Conservation (phyloP, 495 filamentous ascomycete species). For the Aspergillus olivimuriae region DNA sequence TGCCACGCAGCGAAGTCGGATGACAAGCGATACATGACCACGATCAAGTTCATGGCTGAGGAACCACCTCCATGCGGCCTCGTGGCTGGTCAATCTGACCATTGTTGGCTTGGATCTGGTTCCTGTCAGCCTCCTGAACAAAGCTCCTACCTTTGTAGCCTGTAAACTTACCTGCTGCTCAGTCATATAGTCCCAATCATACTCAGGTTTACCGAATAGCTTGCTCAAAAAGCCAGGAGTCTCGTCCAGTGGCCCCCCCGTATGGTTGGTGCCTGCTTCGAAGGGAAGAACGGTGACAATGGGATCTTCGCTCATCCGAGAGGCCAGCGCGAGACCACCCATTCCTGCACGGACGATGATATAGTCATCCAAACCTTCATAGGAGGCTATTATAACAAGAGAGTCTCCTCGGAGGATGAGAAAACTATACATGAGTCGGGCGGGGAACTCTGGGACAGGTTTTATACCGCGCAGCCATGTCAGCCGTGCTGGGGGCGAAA, state of each 20-base stretch:
- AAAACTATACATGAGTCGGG: too few relatives aligned
- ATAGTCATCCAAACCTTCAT: constrained; percentile 22
- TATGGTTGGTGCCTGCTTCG: constrained; percentile 45
- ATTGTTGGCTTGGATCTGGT: constrained; percentile 15
- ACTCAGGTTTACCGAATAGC: constrained; percentile 39
- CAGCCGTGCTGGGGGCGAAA: too few relatives aligned
- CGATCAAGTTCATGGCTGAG: constrained; percentile 41
- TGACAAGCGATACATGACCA: constrained; percentile 19
- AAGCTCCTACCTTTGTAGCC: too few relatives aligned
- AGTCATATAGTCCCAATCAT: constrained; percentile 50
- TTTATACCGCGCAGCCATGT: too few relatives aligned
- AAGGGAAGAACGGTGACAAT: constrained; percentile 41
- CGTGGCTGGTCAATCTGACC: constrained; percentile 27
- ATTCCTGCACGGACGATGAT: constrained; percentile 39
- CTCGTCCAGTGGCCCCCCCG: constrained; percentile 35
- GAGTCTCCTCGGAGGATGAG: too few relatives aligned
- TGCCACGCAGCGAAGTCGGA: constrained; percentile 43
- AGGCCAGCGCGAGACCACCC: constrained; percentile 41
- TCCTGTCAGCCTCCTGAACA: too few relatives aligned
- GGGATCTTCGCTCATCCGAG: constrained; percentile 37
- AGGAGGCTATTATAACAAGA: constrained; percentile 8
- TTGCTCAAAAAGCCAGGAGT: constrained; percentile 36
- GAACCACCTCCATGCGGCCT: constrained; percentile 50
- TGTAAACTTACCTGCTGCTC: constrained; percentile 46
- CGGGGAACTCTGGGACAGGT: too few relatives aligned